phyloP scores from a whole-genome alignment of 75 land plant species.

The Selaginella tamariscina region DNA sequence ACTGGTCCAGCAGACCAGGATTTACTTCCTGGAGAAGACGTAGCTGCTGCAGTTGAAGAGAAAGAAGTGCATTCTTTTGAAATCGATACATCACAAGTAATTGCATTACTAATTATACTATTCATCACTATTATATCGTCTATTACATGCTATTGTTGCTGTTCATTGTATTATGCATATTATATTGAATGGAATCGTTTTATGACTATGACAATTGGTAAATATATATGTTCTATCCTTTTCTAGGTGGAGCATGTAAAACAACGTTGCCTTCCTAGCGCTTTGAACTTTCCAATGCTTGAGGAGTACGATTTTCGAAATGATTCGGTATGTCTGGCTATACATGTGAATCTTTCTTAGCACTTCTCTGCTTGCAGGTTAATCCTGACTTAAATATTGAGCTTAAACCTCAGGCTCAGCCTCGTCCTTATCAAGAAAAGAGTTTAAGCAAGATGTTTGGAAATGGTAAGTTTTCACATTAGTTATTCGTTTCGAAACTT shows the following conservation, averaged over 20 bases:
- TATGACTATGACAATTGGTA: no score
- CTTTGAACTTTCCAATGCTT: slow-evolving; percentile 90
- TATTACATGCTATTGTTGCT: no score
- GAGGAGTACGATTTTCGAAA: slow-evolving; percentile 98
- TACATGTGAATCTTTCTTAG: not conserved
- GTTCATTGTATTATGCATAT: no score
- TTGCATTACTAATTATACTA: no score
- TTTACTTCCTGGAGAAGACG: slow-evolving; percentile 50
- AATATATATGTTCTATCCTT: no score
- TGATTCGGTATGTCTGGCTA: slow-evolving; percentile 61
- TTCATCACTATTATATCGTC: no score
- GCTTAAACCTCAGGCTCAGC: slow-evolving; percentile 93
- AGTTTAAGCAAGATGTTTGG: slow-evolving; percentile 99
- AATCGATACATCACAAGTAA: slow-evolving; percentile 88
- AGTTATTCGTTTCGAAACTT: no score
- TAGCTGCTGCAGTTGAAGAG: slow-evolving; percentile 85
- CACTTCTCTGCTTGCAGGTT: slow-evolving; percentile 37
- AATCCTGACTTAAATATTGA: slow-evolving; percentile 90
- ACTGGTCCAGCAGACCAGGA: slow-evolving; percentile 48
- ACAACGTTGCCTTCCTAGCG: slow-evolving; percentile 91
- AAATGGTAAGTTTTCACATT: slow-evolving; percentile 77
- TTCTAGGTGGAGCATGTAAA: slow-evolving; percentile 94
- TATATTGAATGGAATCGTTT: no score
- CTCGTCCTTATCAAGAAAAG: slow-evolving; percentile 96
- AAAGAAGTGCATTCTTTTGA: slow-evolving; percentile 94